Percentiles rank a stretch among this genome's conserved stretches.
Evolutionary conservation across 441 rosid genomes (phyloP).

Genomic region (Arabidopsis lyrata): DNA sequence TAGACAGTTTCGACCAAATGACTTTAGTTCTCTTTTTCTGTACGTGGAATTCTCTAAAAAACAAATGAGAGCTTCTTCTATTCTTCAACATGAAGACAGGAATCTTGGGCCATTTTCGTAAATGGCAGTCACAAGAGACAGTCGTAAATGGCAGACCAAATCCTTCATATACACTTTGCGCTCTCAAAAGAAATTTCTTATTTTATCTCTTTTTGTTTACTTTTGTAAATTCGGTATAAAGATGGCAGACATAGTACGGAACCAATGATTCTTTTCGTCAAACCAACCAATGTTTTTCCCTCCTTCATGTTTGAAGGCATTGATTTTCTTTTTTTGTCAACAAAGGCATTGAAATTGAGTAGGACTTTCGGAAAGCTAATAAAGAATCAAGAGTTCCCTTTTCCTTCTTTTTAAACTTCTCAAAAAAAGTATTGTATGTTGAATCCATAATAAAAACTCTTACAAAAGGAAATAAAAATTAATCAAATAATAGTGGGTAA

Average conservation of each 20-base stretch:
- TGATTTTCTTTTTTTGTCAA: neutral
- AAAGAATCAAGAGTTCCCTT: neutral
- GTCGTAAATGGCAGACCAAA: constrained; percentile 43
- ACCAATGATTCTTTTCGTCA: constrained; percentile 36
- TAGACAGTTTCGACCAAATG: constrained; percentile 10
- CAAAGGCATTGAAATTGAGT: constrained; percentile 15
- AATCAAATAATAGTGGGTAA: no score
- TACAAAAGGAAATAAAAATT: no score
- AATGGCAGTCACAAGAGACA: constrained; percentile 18
- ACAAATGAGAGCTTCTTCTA: neutral
- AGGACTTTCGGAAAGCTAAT: constrained; percentile 10
- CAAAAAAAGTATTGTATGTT: neutral
- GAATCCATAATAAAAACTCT: neutral
- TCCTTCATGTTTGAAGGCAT: neutral
- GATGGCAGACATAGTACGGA: constrained; percentile 35
- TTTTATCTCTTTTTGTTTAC: neutral
- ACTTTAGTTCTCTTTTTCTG: neutral
- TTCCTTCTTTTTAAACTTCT: neutral
- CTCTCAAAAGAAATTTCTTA: neutral
- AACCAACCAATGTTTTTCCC: constrained; percentile 27
- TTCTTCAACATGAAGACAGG: constrained; percentile 43
- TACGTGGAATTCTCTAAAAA: neutral
- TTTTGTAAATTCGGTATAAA: constrained; percentile 6
- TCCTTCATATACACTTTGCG: constrained; percentile 18
- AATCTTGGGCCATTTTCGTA: constrained; percentile 29